Evolutionary conservation across 208 protist species (phyloP).

Genomic region (Trypanosoma brucei): DNA sequence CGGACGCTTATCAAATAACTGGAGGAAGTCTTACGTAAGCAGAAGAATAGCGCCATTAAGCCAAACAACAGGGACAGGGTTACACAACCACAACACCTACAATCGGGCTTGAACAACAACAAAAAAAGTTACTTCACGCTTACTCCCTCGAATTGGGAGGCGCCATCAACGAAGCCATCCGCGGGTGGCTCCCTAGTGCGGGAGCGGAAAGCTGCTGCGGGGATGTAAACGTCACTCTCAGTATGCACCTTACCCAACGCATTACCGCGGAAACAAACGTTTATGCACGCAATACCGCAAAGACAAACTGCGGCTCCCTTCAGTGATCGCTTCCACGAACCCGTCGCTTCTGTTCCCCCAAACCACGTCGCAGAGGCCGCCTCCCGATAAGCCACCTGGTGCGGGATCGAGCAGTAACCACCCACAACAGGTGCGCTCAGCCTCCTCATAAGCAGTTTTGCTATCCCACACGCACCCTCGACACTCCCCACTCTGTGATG

Average conservation of each 20-base stretch:
- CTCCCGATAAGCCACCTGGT: conserved; percentile 8
- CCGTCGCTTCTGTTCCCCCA: conserved; percentile 8
- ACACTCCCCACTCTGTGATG: neutral
- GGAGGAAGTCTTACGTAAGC: too few species aligned
- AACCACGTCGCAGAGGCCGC: conserved; percentile 66
- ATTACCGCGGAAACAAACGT: conserved; percentile 66
- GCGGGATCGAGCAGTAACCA: neutral
- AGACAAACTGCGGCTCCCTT: conserved; percentile 39
- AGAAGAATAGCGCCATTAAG: too few species aligned
- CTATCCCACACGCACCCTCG: neutral
- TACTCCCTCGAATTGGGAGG: too few species aligned
- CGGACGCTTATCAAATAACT: too few species aligned
- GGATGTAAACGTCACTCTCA: conserved; percentile 47
- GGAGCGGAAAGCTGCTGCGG: conserved; percentile 3
- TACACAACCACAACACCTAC: too few species aligned
- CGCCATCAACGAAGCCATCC: conserved; percentile 57
- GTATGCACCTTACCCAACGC: conserved; percentile 36
- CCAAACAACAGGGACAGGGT: too few species aligned
- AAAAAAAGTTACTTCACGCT: too few species aligned
- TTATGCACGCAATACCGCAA: conserved; percentile 54
- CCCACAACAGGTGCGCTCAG: neutral
- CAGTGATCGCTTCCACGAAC: conserved; percentile 32
- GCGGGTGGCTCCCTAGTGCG: conserved; percentile 24
- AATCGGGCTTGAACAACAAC: too few species aligned
- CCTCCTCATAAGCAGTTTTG: neutral